Percentiles rank a stretch among this genome's conserved stretches.
These are phyloP conservation scores for Elaeis oleifera DNA, from an alignment of 202 grass and related monocot genomes.

Conservation along the genomic window DNA sequence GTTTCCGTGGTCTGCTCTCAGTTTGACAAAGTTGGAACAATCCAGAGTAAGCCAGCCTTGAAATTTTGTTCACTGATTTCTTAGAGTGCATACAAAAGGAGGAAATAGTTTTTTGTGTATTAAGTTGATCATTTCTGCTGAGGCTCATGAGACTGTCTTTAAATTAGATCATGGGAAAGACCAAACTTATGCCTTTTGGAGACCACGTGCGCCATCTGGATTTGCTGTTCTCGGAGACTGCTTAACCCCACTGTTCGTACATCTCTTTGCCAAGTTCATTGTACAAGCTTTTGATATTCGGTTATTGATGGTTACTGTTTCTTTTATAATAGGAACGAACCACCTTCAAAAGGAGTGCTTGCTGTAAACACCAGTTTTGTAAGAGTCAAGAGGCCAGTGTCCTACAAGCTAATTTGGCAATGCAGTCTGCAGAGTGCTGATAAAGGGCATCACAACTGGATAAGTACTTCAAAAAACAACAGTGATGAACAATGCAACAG, in stretches of 20 bases:
- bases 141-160: constrained; percentile 14
- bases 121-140: constrained; percentile 11
- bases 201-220: constrained; percentile 94
- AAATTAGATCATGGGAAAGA: constrained; percentile 55
- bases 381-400: constrained; percentile 90
- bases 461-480: constrained; percentile 18
- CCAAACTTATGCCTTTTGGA: constrained; percentile 86
- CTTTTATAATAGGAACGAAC: constrained; percentile 58
- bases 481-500: not conserved
- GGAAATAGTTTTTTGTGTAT: not conserved
- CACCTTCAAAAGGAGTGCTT: constrained; percentile 83
- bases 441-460: constrained; percentile 11
- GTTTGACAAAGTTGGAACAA: constrained; percentile 77
- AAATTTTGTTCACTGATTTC: too few relatives aligned
- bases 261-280: constrained; percentile 25
- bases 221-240: constrained; percentile 88
- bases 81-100: too few relatives aligned
- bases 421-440: constrained; percentile 29
- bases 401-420: constrained; percentile 83
- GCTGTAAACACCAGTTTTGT: constrained; percentile 85
- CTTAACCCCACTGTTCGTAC: constrained; percentile 73
- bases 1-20: constrained; percentile 65
- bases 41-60: constrained; percentile 40
- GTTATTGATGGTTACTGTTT: constrained; percentile 13
- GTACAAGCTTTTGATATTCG: constrained; percentile 7